Evolutionary conservation across 495 filamentous ascomycete species (phyloP), one percentile per base, ranked within the genome.

Genomic region (Aspergillus panamensis): DNA sequence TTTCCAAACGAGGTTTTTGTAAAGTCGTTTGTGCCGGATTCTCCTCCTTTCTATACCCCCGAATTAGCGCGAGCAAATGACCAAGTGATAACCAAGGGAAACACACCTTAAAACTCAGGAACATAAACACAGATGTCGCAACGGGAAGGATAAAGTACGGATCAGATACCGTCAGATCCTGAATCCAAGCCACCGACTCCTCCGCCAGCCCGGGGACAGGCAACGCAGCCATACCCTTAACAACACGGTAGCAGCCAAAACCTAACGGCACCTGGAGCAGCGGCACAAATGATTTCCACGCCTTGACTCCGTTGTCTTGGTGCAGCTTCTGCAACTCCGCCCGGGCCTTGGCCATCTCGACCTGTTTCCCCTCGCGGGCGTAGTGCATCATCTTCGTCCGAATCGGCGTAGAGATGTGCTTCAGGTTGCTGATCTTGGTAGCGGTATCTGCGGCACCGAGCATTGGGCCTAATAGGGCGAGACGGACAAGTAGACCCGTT

Each of bases 201-300:
- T 70, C 72, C 53, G 87, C 78, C 54, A 97, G 60, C 1, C 82
- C 88, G 0, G 92, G 92, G 6, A 96, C 89, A 1, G 94, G 93
- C 25, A 98, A 67, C 16, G 69, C 59, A 3, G 85, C 67, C 91
- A 96, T 96, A 49, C 75, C 85, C 29, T 82, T 75, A 55, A 92
- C 59, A n/a, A 92, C 73, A 53, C 89, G 81, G 74, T 90, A 97
- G 57, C 86, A 85, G 57, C 92, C 90, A 64, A 83, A 90, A 37
- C 86, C 89, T 29, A 96, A 64, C 1, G 91, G 83, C 9, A 87
- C 66, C 60, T 94, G 87, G 2, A 84, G 8, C 45, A 90, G 56
- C 2, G 84, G 83, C n/a, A 85, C 53, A 3, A 89, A 71, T 1
- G 77, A 66, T 64, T 79, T 84, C 63, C 69, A 74, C 0, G 71